Evolutionary conservation across 305 asterid species (phyloP).

Genomic region (Fraxinus angustifolia): DNA sequence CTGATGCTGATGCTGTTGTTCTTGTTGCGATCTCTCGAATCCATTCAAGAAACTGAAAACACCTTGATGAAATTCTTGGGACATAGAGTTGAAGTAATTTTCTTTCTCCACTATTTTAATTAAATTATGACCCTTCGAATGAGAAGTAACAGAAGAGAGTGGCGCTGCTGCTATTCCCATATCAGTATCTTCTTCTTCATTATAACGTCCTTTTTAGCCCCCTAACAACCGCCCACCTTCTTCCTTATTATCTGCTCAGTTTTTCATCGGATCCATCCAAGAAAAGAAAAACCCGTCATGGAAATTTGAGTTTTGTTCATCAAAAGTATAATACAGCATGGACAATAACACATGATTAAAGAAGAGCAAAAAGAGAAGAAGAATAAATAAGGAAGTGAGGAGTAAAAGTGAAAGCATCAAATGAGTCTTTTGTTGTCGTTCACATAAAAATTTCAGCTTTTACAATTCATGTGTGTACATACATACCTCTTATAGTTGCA

Average conservation of each 20-base stretch:
- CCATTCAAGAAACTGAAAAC: conserved; percentile 79
- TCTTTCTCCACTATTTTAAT: conserved; percentile 22
- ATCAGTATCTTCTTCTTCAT: conserved; percentile 35
- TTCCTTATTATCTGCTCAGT: not conserved
- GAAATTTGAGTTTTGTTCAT: not conserved
- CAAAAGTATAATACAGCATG: not conserved
- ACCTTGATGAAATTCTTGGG: conserved; percentile 79
- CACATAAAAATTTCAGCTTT: conserved; percentile 39
- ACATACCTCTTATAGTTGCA: conserved; percentile 75
- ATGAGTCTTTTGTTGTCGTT: conserved; percentile 23
- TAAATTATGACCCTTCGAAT: conserved; percentile 26
- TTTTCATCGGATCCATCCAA: conserved; percentile 24
- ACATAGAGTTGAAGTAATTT: conserved; percentile 53
- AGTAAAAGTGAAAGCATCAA: conserved; percentile 55
- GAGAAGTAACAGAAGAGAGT: conserved; percentile 37
- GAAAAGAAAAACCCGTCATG: not conserved
- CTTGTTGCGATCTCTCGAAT: conserved; percentile 77
- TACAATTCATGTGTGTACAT: conserved; percentile 20
- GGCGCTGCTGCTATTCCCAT: conserved; percentile 56
- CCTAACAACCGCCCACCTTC: conserved; percentile 22
- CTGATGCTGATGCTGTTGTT: conserved; percentile 50
- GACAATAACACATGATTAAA: not conserved
- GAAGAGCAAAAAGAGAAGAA: conserved; percentile 4
- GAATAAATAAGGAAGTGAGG: conserved; percentile 35
- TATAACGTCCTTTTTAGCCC: conserved; percentile 29